These are phyloP conservation scores for Leptodontidium sp. DNA, from an alignment of 2,329 filamentous ascomycete genomes.

Conservation along the genomic window DNA sequence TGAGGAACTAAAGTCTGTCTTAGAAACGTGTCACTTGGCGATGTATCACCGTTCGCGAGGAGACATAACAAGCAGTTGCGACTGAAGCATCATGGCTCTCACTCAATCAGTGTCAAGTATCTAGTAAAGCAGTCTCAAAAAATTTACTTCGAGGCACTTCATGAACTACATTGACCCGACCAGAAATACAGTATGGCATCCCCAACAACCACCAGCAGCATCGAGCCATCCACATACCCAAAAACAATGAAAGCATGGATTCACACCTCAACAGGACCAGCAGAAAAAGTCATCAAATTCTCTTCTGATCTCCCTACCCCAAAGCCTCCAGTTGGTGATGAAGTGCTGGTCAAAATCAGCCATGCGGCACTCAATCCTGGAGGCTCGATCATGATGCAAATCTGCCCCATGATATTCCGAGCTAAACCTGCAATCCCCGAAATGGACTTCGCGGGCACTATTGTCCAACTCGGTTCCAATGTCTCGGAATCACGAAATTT, in stretches of 20 bases:
- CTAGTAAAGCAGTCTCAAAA: background rate
- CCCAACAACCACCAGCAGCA: background rate
- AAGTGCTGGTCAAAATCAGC: conserved; percentile 37
- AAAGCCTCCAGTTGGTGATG: background rate
- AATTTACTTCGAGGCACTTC: background rate
- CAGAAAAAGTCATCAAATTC: conserved; percentile 22
- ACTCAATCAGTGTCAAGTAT: background rate
- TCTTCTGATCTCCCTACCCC: conserved; percentile 21
- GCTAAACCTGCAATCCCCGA: conserved; percentile 50
- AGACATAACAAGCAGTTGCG: background rate
- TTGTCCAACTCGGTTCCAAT: conserved; percentile 49
- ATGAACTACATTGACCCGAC: too few species aligned
- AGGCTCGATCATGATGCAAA: conserved; percentile 52
- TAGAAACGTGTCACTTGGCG: conserved; percentile 7
- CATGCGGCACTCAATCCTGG: conserved; percentile 57
- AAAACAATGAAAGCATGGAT: conserved; percentile 24
- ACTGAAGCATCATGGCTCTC: background rate
- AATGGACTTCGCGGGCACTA: conserved; percentile 54
- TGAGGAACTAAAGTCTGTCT: background rate
- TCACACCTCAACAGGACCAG: conserved; percentile 14
- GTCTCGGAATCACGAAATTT: conserved; percentile 41
- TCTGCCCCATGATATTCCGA: conserved; percentile 52
- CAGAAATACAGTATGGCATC: conserved; percentile 3
- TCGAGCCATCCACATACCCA: background rate
- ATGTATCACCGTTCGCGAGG: background rate